These are phyloP conservation scores for Pulveroboletus sp. DNA, from an alignment of 768 basidiomycete genomes.

Conservation along the genomic window DNA sequence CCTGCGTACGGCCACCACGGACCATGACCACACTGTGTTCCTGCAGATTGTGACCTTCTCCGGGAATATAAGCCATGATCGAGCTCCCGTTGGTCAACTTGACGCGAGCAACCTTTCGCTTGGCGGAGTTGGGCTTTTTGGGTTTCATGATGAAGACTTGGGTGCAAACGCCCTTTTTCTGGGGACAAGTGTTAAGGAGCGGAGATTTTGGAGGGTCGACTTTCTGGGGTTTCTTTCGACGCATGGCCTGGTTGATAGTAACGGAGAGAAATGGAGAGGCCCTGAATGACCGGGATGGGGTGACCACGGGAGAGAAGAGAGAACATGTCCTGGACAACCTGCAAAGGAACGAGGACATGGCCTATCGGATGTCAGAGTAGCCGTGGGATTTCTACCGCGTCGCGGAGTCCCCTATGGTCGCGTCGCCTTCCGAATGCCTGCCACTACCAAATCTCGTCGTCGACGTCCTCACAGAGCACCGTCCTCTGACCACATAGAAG, in stretches of 20 bases:
- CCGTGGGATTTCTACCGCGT: constrained; percentile 15
- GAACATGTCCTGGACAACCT: constrained; percentile 20
- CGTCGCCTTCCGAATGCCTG: constrained; percentile 31
- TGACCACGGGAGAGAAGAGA: background rate
- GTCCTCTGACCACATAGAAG: constrained; percentile 57
- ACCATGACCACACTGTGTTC: constrained; percentile 95
- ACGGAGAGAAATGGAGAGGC: constrained; percentile 50
- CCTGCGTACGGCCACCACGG: constrained; percentile 93
- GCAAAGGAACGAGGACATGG: constrained; percentile 28
- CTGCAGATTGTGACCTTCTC: constrained; percentile 97
- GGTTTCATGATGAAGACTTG: constrained; percentile 78
- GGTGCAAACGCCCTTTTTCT: constrained; percentile 89
- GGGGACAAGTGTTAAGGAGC: constrained; percentile 71
- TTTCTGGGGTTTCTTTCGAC: constrained; percentile 58
- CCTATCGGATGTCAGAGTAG: background rate
- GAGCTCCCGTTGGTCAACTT: constrained; percentile 87
- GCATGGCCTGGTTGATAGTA: constrained; percentile 87
- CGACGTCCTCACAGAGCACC: constrained; percentile 40
- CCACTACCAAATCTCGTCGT: constrained; percentile 35
- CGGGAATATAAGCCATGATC: constrained; percentile 90
- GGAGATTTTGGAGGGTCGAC: constrained; percentile 59
- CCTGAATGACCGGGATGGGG: constrained; percentile 52
- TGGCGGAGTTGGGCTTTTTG: constrained; percentile 98
- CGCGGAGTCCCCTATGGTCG: constrained; percentile 22
- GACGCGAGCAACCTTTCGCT: constrained; percentile 93